phyloP scores from a whole-genome alignment of 2,329 filamentous ascomycete genomes.

The Scedosporium dehoogii region DNA sequence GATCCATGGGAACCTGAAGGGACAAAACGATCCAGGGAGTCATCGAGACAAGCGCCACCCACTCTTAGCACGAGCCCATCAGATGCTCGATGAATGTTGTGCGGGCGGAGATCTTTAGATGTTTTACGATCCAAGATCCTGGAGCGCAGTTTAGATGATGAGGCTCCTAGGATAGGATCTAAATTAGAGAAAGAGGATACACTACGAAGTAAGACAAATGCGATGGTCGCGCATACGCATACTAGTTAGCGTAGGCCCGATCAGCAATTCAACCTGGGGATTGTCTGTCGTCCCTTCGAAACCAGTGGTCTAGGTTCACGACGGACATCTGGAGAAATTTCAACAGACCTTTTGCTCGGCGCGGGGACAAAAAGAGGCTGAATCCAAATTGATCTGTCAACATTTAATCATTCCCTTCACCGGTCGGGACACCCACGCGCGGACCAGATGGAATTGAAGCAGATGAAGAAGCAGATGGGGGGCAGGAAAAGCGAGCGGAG shows the following conservation, averaged over 20 bases:
- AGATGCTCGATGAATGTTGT: not conserved
- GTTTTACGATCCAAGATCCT: not conserved
- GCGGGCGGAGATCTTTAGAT: not conserved
- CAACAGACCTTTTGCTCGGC: too few species aligned
- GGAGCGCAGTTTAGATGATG: not conserved
- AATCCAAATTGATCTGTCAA: not conserved
- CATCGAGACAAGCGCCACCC: not conserved
- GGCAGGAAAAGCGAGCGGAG: not conserved
- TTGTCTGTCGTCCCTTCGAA: too few species aligned
- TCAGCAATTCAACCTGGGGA: too few species aligned
- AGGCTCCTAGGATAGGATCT: not conserved
- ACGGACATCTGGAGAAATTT: too few species aligned
- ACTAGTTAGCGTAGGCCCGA: not conserved
- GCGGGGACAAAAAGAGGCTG: too few species aligned
- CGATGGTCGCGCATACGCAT: not conserved
- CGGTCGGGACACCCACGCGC: not conserved
- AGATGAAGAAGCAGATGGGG: not conserved
- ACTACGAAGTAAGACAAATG: not conserved
- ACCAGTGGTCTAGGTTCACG: too few species aligned
- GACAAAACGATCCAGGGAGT: too few species aligned
- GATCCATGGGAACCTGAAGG: too few species aligned
- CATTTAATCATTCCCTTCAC: not conserved
- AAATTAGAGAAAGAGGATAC: not conserved
- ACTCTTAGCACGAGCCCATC: not conserved
- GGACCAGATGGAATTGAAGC: not conserved